These are phyloP conservation scores for Isoetes engelmannii DNA, from an alignment of 83 land plant species.

Conservation along the genomic window DNA sequence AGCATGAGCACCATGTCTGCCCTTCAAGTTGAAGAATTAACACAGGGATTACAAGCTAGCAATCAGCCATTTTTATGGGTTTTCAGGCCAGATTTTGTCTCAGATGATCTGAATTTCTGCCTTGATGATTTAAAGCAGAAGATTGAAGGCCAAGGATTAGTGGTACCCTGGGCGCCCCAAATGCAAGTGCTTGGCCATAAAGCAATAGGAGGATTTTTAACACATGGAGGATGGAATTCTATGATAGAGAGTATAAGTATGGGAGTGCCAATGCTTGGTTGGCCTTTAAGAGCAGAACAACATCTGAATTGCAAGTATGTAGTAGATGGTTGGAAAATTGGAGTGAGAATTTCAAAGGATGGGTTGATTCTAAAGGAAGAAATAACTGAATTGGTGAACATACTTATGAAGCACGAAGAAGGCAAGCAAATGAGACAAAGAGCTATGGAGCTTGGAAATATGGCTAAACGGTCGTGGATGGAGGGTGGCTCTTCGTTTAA, in stretches of 20 bases:
- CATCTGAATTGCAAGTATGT: not conserved
- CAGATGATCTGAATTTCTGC: no score
- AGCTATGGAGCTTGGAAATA: constrained; percentile 7
- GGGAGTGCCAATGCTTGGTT: constrained; percentile 11
- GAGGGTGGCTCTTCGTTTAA: constrained; percentile 23
- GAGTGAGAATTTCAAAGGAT: not conserved
- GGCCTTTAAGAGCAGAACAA: constrained; percentile 11
- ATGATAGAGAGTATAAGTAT: not conserved
- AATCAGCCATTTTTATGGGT: no score
- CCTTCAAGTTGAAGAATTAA: no score
- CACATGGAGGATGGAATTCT: constrained; percentile 18
- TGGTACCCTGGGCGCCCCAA: no score
- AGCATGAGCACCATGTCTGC: no score
- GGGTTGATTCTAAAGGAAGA: not conserved
- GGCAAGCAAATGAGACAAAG: constrained; percentile 25
- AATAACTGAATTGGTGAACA: not conserved
- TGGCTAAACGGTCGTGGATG: constrained; percentile 5
- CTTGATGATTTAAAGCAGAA: no score
- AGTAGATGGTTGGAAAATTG: not conserved
- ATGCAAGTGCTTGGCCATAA: no score
- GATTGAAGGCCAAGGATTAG: no score
- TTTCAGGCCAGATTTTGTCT: no score
- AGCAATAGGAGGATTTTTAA: constrained; percentile 12
- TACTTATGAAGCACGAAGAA: constrained; percentile 4
- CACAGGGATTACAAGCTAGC: no score